Evolutionary conservation across 257 asterid genomes (phyloP).

Genomic region (Mitragyna speciosa): DNA sequence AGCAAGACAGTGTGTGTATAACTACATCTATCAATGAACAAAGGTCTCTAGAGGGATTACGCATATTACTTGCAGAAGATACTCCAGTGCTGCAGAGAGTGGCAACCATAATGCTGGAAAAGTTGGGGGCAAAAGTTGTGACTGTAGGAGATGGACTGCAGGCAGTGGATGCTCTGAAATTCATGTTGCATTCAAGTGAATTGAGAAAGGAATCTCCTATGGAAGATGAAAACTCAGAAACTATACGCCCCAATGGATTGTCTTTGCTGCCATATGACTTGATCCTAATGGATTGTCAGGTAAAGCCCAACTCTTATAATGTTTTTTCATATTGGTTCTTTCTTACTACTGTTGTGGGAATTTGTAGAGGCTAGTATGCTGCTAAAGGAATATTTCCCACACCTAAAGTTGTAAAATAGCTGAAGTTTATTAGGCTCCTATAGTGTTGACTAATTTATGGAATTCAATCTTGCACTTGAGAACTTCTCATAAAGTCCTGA

Average conservation of each 20-base stretch:
- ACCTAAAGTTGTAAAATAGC: background rate
- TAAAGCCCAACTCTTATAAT: constrained; percentile 21
- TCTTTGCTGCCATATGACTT: constrained; percentile 53
- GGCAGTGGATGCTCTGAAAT: constrained; percentile 65
- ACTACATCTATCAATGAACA: constrained; percentile 32
- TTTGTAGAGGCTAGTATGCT: background rate
- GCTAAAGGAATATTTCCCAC: background rate
- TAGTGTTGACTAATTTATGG: background rate
- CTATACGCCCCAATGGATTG: constrained; percentile 16
- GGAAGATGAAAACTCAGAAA: constrained; percentile 26
- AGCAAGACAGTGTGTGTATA: constrained; percentile 23
- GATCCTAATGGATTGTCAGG: constrained; percentile 95
- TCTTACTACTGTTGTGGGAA: background rate
- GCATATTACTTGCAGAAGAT: constrained; percentile 87
- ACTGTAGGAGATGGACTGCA: constrained; percentile 90
- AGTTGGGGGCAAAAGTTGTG: constrained; percentile 73
- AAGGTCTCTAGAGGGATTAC: constrained; percentile 57
- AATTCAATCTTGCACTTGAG: background rate
- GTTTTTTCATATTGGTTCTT: background rate
- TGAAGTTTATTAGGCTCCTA: background rate
- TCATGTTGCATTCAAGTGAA: constrained; percentile 25
- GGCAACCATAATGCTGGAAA: constrained; percentile 90
- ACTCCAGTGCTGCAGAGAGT: constrained; percentile 87
- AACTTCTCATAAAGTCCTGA: background rate
- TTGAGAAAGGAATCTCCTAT: constrained; percentile 17